phyloP scores from a whole-genome alignment of 192 early-diverging fungal genomes.

The Gonapodya sp. region DNA sequence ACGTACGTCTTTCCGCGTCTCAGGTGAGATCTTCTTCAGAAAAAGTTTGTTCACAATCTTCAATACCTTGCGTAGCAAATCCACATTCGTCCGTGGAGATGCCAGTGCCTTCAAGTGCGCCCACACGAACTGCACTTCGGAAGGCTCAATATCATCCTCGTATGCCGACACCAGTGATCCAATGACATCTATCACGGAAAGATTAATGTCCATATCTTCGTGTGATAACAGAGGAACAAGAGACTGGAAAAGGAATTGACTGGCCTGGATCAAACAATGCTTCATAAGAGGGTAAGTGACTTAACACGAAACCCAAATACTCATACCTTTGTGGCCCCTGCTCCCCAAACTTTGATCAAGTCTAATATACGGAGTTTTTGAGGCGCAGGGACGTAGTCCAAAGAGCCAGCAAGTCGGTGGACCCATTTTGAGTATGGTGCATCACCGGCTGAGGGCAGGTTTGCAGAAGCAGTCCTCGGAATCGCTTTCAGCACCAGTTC shows the following conservation, averaged over 20 bases:
- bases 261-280: constrained; percentile 25
- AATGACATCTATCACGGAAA: constrained; percentile 28
- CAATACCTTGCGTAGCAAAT: neutral
- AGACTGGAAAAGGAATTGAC: constrained; percentile 43
- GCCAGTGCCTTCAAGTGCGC: neutral
- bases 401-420: constrained; percentile 37
- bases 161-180: constrained; percentile 29
- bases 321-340: constrained; percentile 31
- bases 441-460: neutral
- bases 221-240: constrained; percentile 33
- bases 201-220: constrained; percentile 35
- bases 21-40: neutral
- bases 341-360: constrained; percentile 36
- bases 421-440: constrained; percentile 16
- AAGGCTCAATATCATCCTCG: neutral
- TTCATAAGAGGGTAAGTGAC: neutral
- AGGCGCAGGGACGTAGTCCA: constrained; percentile 35
- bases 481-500: neutral
- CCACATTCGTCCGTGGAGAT: neutral
- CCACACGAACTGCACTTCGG: neutral
- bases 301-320: neutral
- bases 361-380: constrained; percentile 37
- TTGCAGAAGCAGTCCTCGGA: neutral
- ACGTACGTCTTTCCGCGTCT: constrained; percentile 30
- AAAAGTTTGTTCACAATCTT: neutral